Conservation (phyloP, 2,329 filamentous ascomycete species). For the Aspergillus spinulosporus region DNA sequence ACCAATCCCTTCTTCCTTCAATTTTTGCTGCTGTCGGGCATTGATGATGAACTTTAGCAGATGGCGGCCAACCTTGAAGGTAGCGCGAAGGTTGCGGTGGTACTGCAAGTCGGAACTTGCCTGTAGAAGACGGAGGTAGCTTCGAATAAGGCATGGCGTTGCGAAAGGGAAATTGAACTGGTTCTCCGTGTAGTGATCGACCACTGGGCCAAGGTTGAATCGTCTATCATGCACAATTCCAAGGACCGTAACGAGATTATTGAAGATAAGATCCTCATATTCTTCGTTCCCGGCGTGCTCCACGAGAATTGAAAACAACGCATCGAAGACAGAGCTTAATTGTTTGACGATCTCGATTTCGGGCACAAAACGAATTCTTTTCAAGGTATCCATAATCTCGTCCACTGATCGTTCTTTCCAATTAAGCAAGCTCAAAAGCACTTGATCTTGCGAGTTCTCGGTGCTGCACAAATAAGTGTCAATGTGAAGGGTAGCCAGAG, state of each 20-base stretch:
- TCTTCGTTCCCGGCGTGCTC: slow-evolving; percentile 90
- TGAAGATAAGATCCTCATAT: slow-evolving; percentile 90
- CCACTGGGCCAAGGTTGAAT: slow-evolving; percentile 85
- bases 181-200: slow-evolving; percentile 85
- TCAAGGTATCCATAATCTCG: slow-evolving; percentile 71
- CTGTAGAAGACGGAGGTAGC: slow-evolving; percentile 78
- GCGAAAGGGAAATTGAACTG: slow-evolving; percentile 93
- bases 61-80: slow-evolving; percentile 91
- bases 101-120: slow-evolving; percentile 81
- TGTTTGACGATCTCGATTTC: slow-evolving; percentile 98
- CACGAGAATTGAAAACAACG: slow-evolving; percentile 86
- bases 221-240: slow-evolving; percentile 92
- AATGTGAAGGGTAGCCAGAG: slow-evolving; percentile 74
- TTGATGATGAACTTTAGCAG: slow-evolving; percentile 94
- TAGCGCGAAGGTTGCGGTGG: slow-evolving; percentile 80
- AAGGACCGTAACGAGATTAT: slow-evolving; percentile 81
- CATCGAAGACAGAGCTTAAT: slow-evolving; percentile 82
- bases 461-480: slow-evolving; percentile 93
- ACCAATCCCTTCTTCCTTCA: slow-evolving; percentile 84
- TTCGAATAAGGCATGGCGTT: slow-evolving; percentile 81
- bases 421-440: slow-evolving; percentile 76
- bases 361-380: slow-evolving; percentile 85
- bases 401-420: slow-evolving; percentile 77
- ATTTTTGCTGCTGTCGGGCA: slow-evolving; percentile 78
- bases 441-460: slow-evolving; percentile 86